Evolutionary conservation across 1,139 yeast genomes (phyloP).

Genomic region (Kurtzmaniella quercitrusa): DNA sequence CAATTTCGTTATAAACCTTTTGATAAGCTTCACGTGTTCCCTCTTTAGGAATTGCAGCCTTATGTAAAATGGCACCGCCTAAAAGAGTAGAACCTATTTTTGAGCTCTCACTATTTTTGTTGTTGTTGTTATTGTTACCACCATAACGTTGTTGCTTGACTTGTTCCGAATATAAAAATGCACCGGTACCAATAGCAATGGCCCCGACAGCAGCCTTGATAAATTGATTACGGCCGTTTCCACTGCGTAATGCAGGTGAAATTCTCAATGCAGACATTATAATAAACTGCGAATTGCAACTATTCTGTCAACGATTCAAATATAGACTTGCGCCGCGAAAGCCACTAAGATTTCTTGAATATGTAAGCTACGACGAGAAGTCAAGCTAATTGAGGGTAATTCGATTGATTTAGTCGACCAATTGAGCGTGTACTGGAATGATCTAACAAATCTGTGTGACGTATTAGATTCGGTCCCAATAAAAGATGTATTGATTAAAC

Average conservation of each 20-base stretch:
- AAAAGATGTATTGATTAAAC: too few relatives aligned
- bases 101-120: constrained; percentile 10
- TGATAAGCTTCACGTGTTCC: constrained; percentile 59
- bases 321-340: background rate
- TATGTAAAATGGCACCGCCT: constrained; percentile 19
- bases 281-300: background rate
- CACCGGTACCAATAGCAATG: constrained; percentile 4
- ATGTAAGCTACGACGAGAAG: background rate
- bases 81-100: constrained; percentile 13
- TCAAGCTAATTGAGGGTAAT: background rate
- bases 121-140: constrained; percentile 10
- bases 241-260: constrained; percentile 5
- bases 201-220: constrained; percentile 5
- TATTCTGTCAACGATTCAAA: background rate
- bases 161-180: constrained; percentile 1
- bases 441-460: background rate
- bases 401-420: background rate
- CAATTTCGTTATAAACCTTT: constrained; percentile 75
- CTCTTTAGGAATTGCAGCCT: constrained; percentile 22
- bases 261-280: constrained; percentile 6
- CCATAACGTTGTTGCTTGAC: background rate
- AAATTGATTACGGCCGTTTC: constrained; percentile 3
- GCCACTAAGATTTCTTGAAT: background rate
- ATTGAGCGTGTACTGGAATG: background rate
- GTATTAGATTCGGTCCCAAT: background rate